Conservation (phyloP, 2,329 filamentous ascomycete genomes). For the Claviceps sp. region DNA sequence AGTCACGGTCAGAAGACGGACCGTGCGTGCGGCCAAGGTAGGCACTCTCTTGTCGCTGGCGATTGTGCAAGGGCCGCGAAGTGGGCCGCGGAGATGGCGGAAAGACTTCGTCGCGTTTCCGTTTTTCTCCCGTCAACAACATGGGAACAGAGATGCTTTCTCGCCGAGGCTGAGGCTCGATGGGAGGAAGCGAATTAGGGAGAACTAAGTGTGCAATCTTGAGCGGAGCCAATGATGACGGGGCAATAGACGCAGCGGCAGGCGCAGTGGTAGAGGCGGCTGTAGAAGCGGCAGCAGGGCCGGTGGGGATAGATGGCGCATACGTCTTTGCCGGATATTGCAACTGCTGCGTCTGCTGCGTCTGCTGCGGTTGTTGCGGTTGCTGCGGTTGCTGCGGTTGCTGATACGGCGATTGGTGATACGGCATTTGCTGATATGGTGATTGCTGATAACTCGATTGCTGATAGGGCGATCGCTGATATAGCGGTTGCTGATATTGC, state of each 20-base stretch:
- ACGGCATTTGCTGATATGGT: too few relatives aligned
- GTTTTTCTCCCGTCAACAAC: conserved; percentile 20
- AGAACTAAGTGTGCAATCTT: conserved; percentile 23
- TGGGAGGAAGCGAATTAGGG: conserved; percentile 17
- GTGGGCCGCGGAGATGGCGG: conserved; percentile 8
- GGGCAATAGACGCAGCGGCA: conserved; percentile 5
- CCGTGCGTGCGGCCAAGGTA: conserved; percentile 14
- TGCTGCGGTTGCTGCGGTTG: too few relatives aligned
- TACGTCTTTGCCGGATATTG: background rate
- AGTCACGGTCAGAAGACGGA: conserved; percentile 16
- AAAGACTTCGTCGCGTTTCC: conserved; percentile 24
- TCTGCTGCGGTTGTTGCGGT: background rate
- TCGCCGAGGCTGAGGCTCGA: conserved; percentile 19
- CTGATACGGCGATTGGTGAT: too few relatives aligned
- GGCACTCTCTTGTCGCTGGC: conserved; percentile 23
- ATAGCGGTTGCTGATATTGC: background rate
- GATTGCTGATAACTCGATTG: too few relatives aligned
- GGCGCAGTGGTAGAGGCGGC: conserved; percentile 9
- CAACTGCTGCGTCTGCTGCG: background rate
- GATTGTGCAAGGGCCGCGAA: conserved; percentile 21
- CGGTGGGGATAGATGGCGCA: conserved; percentile 4
- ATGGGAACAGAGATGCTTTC: conserved; percentile 10
- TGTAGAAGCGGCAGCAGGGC: conserved; percentile 5
- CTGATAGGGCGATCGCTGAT: background rate
- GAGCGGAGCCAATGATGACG: conserved; percentile 21